A percentile compares a stretch with the other conserved stretches of the same genome.
These are phyloP conservation scores for Dipteronia sinensis DNA, from an alignment of 345 rosid species.

Conservation along the genomic window DNA sequence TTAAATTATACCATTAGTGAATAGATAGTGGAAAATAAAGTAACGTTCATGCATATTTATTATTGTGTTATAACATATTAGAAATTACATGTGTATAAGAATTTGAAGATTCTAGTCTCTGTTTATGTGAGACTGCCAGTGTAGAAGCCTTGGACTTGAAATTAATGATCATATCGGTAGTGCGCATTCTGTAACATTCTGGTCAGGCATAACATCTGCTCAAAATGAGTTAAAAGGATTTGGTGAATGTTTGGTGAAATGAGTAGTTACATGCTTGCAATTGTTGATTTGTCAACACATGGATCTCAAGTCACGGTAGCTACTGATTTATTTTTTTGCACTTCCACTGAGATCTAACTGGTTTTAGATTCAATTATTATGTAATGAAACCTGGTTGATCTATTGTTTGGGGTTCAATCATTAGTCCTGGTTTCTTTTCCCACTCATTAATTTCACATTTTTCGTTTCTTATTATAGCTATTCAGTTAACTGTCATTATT, in stretches of 20 bases:
- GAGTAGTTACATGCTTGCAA: not conserved
- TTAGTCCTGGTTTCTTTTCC: not conserved
- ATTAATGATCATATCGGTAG: not conserved
- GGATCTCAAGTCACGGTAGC: not conserved
- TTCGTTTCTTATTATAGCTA: not conserved
- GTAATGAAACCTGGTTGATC: not conserved
- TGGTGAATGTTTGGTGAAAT: not conserved
- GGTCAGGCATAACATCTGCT: not conserved
- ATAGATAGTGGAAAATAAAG: not conserved
- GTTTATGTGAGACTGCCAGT: not conserved
- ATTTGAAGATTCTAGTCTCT: not conserved
- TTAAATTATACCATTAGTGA: not conserved
- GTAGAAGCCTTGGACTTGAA: constrained; percentile 8
- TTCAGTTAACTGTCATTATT: not conserved
- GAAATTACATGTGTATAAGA: not conserved
- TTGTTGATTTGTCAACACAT: not conserved
- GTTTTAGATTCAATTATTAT: not conserved
- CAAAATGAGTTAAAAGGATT: not conserved
- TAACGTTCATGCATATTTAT: not conserved
- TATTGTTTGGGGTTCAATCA: not conserved
- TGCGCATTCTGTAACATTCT: not conserved
- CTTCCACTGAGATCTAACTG: not conserved
- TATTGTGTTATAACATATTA: not conserved
- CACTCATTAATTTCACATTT: too few relatives aligned
- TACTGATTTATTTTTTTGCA: not conserved